Evolutionary conservation across 2,329 filamentous ascomycete species (phyloP).

Genomic region (Claviceps lovelessii): DNA sequence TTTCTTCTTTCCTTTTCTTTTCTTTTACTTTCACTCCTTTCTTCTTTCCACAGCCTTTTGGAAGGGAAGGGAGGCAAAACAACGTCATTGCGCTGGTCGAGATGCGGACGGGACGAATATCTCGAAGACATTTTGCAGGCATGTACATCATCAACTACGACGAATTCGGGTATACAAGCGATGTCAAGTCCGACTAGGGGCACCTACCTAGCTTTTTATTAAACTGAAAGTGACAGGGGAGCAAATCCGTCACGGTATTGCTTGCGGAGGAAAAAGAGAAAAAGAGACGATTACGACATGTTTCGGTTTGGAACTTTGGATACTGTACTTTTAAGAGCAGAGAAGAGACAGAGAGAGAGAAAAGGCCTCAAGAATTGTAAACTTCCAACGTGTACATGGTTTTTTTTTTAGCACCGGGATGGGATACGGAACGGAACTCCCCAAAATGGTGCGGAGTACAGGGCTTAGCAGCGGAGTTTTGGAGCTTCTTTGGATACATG

Average conservation of each 20-base stretch:
- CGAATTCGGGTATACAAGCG: neutral
- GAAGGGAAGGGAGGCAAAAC: neutral
- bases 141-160: neutral
- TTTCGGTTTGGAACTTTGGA: constrained; percentile 9
- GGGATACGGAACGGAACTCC: neutral
- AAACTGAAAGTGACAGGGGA: neutral
- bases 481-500: constrained; percentile 5
- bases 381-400: constrained; percentile 10
- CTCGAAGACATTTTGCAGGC: neutral
- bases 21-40: no score
- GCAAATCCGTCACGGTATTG: neutral
- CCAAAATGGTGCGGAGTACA: neutral
- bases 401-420: constrained; percentile 3
- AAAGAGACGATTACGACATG: neutral
- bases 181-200: neutral
- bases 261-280: neutral
- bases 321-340: constrained; percentile 13
- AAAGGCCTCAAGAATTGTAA: constrained; percentile 4
- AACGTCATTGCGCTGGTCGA: neutral
- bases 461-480: constrained; percentile 7
- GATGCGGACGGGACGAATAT: neutral
- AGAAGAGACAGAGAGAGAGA: neutral
- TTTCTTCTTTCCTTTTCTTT: no score
- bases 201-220: neutral
- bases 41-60: neutral